Evolutionary conservation across 2,329 filamentous ascomycete species (phyloP).

Genomic region (Clonostachys rosea): DNA sequence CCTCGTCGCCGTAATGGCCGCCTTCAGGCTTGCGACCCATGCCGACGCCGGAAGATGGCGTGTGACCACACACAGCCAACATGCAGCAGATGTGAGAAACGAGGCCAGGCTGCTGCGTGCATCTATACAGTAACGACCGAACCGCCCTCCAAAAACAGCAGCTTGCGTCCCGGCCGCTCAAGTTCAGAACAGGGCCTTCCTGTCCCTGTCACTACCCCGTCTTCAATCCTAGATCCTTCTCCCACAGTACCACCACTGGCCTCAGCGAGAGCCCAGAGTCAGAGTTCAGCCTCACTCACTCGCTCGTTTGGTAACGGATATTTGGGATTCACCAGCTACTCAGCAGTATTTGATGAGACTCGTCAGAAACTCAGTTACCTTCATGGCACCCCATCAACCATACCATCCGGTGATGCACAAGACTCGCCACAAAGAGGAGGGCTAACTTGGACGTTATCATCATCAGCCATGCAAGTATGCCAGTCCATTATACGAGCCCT

Average conservation of each 20-base stretch:
- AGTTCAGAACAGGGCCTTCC: not conserved
- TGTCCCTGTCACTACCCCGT: not conserved
- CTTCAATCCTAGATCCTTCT: not conserved
- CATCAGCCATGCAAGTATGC: no score
- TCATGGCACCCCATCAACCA: no score
- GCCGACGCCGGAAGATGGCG: conserved; percentile 3
- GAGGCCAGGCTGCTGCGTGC: not conserved
- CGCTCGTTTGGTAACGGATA: no score
- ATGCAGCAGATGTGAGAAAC: not conserved
- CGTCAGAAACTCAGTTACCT: no score
- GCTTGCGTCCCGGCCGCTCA: not conserved
- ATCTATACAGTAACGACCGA: not conserved
- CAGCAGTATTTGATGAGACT: no score
- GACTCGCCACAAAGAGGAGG: no score
- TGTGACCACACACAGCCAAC: conserved; percentile 1
- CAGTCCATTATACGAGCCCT: no score
- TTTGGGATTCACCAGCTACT: no score
- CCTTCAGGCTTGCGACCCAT: conserved; percentile 3
- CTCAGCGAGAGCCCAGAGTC: not conserved
- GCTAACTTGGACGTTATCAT: no score
- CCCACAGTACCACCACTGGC: not conserved
- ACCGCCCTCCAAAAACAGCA: not conserved
- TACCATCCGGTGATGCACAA: no score
- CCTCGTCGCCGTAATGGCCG: not conserved
- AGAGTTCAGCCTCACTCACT: not conserved